Evolutionary conservation across 2,329 filamentous ascomycete genomes (phyloP).

Genomic region (Fusarium goolgardi): DNA sequence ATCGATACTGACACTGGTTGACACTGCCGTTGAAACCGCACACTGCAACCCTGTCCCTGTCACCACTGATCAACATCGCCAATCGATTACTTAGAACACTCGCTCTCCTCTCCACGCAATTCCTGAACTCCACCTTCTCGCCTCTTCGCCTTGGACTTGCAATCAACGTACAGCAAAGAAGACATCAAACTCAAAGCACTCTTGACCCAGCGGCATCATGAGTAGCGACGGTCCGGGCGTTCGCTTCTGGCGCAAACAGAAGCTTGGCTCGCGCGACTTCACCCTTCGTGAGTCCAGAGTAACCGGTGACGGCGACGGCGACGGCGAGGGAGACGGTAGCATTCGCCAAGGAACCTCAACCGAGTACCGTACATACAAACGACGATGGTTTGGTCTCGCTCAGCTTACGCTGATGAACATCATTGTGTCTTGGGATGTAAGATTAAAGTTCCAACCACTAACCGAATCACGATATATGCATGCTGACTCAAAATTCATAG

Average conservation of each 20-base stretch:
- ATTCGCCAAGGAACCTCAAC: constrained; percentile 46
- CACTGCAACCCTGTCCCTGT: constrained; percentile 11
- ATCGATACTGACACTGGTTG: constrained; percentile 1
- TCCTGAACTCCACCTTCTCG: not conserved
- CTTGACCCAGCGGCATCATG: constrained; percentile 34
- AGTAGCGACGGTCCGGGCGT: constrained; percentile 34
- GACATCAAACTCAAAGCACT: constrained; percentile 14
- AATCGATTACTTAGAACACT: constrained; percentile 7
- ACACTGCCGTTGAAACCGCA: constrained; percentile 4
- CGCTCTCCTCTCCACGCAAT: not conserved
- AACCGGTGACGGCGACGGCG: constrained; percentile 39
- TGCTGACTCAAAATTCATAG: constrained; percentile 50
- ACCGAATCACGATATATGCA: constrained; percentile 7
- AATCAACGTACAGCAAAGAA: constrained; percentile 20
- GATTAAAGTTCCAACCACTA: constrained; percentile 53
- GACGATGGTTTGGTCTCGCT: constrained; percentile 87
- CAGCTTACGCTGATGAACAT: constrained; percentile 91
- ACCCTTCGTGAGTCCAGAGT: constrained; percentile 45
- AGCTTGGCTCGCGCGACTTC: constrained; percentile 48
- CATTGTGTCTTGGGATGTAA: constrained; percentile 93
- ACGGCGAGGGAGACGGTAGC: constrained; percentile 41
- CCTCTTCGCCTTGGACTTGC: not conserved
- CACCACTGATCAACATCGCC: not conserved
- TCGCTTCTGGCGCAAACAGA: constrained; percentile 50
- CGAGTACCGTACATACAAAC: constrained; percentile 73